Base-by-base conservation (phyloP, 352 stramenopile species). In the Globisporangium uncinulatum region DNA sequence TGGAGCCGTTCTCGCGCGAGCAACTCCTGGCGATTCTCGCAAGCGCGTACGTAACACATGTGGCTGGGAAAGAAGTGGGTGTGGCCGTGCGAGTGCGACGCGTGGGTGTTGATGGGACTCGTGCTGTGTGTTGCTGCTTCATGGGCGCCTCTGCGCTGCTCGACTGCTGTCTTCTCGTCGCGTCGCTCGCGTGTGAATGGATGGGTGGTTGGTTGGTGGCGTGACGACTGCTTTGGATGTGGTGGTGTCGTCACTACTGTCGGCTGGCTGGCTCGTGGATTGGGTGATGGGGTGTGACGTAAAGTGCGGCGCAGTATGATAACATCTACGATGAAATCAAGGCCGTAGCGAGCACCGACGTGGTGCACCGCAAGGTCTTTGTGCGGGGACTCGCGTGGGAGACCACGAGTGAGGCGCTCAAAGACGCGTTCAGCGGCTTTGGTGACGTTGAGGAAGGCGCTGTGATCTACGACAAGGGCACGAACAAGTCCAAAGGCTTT, bases 361-460 rank as follows among this genome's bases (percentile, higher is more conserved):
- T 88, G n/a, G 61, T 63, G 43, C 74, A 87, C 53, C 72, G 83
- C 62, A 88, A 88, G 59, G 71, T 92, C 41, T 85, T 87, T 63
- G 74, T 92, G 62, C 70, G 71, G 48, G 76, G 74, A 13, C 69
- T 92, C 45, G 66, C 82, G 37, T 81, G 70, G 70, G 67, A 87
- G 60, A 86, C 73, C 31, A 76, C 67, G 56, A 71, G 60, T 36
- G 73, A 87, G 44, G 45, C 57, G 24, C 62, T 92, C 45, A 78
- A 73, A 49, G 48, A 67, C 29, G 62, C 69, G 17, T 88, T 89
- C 56, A 54, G 59, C 43, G 44, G 44, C 29, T 92, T 89, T 54
- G 82, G 82, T 14, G 55, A 79, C 11, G 65, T 92, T 11, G 70
- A 88, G 56, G 66, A 88, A 61, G 79, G 51, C 37, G 66, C 62